phyloP scores from a whole-genome alignment of 345 rosid genomes.

The Corchorus capsularis region DNA sequence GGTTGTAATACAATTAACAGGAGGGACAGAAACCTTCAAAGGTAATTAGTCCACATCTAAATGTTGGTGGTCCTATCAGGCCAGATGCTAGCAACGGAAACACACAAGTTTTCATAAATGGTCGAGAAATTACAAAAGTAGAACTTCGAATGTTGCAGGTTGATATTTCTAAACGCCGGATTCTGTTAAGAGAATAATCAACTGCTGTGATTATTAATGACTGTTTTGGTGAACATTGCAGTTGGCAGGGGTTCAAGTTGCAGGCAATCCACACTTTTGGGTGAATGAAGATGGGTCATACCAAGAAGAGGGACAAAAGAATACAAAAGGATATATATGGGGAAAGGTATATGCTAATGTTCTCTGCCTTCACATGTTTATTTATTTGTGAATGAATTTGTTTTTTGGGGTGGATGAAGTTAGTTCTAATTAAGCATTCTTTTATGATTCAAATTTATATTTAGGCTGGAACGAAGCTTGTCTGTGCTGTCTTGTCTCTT shows the following conservation, averaged over 20 bases:
- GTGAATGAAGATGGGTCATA: conserved; percentile 99
- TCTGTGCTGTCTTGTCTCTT: conserved; percentile 87
- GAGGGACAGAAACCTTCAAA: conserved; percentile 93
- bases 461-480: conserved; percentile 90
- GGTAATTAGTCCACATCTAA: conserved; percentile 86
- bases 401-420: background rate
- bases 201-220: conserved; percentile 17
- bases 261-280: conserved; percentile 99
- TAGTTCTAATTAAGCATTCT: conserved; percentile 20
- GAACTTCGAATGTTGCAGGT: conserved; percentile 99
- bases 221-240: conserved; percentile 42
- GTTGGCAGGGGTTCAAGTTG: conserved; percentile 99
- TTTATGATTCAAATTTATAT: conserved; percentile 27
- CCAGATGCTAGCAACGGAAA: conserved; percentile 93
- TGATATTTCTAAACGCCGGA: conserved; percentile 9
- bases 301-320: conserved; percentile 99
- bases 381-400: background rate
- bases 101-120: conserved; percentile 88
- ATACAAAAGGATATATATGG: conserved; percentile 97
- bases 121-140: conserved; percentile 92
- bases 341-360: conserved; percentile 66
- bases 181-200: conserved; percentile 17
- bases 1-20: conserved; percentile 51
- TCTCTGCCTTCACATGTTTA: background rate
- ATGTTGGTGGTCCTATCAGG: conserved; percentile 83